These are phyloP conservation scores for Candida pseudocylindracea DNA, from an alignment of 1,139 yeast genomes.

Conservation along the genomic window DNA sequence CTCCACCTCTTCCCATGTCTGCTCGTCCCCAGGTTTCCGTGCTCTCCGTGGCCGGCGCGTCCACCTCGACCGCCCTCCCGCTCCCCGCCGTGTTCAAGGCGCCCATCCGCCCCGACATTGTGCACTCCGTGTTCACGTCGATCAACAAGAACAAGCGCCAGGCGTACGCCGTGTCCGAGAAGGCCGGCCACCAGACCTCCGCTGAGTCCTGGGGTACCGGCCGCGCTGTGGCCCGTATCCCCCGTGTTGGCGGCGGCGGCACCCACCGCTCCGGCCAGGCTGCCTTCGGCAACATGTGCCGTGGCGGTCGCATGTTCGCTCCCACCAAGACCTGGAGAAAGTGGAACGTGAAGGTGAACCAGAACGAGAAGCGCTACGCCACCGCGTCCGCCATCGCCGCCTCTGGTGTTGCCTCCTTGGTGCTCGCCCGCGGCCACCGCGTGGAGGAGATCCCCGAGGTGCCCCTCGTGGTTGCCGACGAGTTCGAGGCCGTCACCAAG, in stretches of 20 bases:
- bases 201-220: slow-evolving; percentile 99
- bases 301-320: slow-evolving; percentile 99
- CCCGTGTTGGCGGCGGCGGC: slow-evolving; percentile 99
- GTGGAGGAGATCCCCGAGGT: slow-evolving; percentile 96
- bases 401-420: slow-evolving; percentile 94
- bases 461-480: slow-evolving; percentile 93
- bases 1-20: slow-evolving; percentile 1
- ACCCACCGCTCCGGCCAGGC: slow-evolving; percentile 99
- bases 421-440: slow-evolving; percentile 99
- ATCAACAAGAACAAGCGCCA: slow-evolving; percentile 99
- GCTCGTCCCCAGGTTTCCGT: slow-evolving; percentile 95
- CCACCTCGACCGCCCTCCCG: slow-evolving; percentile 67
- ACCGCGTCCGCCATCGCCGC: slow-evolving; percentile 99
- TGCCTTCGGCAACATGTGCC: slow-evolving; percentile 99
- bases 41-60: slow-evolving; percentile 72
- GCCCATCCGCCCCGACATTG: slow-evolving; percentile 99
- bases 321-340: slow-evolving; percentile 99
- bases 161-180: slow-evolving; percentile 98
- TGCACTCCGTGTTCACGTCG: slow-evolving; percentile 96
- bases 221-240: slow-evolving; percentile 99
- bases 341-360: slow-evolving; percentile 99
- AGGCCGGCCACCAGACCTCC: slow-evolving; percentile 99
- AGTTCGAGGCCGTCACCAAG: slow-evolving; percentile 81
- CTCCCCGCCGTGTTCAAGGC: slow-evolving; percentile 98
- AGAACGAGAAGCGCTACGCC: slow-evolving; percentile 99